Percentiles rank a stretch among this genome's conserved stretches.
Evolutionary conservation across 2,329 filamentous ascomycete species (phyloP).

Genomic region (Westerdykella ornata): DNA sequence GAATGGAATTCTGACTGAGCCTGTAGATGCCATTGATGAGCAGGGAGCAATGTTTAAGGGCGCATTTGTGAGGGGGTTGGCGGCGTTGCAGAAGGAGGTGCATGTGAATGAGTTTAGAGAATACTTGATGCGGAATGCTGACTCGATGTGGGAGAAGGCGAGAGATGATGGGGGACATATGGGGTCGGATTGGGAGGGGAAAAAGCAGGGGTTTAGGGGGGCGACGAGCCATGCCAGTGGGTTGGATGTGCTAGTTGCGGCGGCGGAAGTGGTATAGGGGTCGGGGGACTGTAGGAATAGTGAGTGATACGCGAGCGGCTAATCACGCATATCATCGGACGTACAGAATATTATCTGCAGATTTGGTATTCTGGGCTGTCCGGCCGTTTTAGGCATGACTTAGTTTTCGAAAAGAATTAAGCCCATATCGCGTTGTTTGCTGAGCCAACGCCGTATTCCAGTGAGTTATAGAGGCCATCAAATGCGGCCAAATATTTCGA

Average conservation of each 20-base stretch:
- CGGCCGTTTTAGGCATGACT: too few species aligned
- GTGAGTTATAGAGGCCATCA: too few species aligned
- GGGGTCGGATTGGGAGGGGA: constrained; percentile 54
- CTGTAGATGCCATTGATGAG: constrained; percentile 19
- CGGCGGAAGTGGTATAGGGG: constrained; percentile 9
- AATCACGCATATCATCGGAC: too few species aligned
- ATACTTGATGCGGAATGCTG: constrained; percentile 32
- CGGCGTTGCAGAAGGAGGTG: constrained; percentile 23
- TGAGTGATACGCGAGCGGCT: too few species aligned
- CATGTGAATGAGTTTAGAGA: constrained; percentile 16
- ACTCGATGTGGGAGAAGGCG: constrained; percentile 25
- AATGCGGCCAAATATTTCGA: too few species aligned
- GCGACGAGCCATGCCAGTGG: constrained; percentile 58
- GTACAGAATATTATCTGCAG: too few species aligned
- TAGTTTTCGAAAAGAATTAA: too few species aligned
- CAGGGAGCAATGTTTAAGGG: constrained; percentile 35
- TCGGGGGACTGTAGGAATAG: too few species aligned
- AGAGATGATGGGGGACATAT: constrained; percentile 42
- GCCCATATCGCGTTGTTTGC: too few species aligned
- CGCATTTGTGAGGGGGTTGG: constrained; percentile 31
- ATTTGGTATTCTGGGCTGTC: too few species aligned
- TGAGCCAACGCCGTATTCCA: too few species aligned
- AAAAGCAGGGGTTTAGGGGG: constrained; percentile 43
- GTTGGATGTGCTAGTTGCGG: constrained; percentile 58
- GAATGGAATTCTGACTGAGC: constrained; percentile 32